Conservation (phyloP, 2,329 filamentous ascomycete species). For the Lasiodiplodia theobromae region DNA sequence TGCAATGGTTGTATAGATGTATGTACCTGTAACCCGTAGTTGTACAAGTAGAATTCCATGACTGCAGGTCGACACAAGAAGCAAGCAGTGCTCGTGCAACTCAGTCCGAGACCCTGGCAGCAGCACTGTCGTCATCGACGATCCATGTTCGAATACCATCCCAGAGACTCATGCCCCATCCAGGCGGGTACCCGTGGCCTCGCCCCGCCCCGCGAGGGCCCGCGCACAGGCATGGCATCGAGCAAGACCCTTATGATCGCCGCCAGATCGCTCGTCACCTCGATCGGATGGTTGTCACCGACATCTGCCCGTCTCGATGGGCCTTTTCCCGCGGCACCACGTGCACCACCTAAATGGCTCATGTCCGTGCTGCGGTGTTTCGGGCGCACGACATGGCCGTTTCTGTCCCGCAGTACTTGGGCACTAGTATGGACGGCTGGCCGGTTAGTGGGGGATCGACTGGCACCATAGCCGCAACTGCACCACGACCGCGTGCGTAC, state of each 20-base stretch:
- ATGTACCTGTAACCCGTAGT: conserved; percentile 15
- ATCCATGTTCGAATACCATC: conserved; percentile 6
- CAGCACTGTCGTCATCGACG: conserved; percentile 17
- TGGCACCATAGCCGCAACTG: background rate
- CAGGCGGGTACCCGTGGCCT: background rate
- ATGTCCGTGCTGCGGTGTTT: conserved; percentile 3
- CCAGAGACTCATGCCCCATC: background rate
- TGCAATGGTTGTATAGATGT: background rate
- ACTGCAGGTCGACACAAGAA: conserved; percentile 5
- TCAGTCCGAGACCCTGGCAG: background rate
- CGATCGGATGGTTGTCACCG: conserved; percentile 6
- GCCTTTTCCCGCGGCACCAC: conserved; percentile 9
- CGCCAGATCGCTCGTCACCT: conserved; percentile 11
- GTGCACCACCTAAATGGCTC: conserved; percentile 16
- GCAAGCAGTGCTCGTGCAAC: background rate
- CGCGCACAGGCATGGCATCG: conserved; percentile 21
- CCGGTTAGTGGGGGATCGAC: background rate
- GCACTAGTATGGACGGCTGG: background rate
- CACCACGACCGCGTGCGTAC: background rate
- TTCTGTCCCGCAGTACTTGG: conserved; percentile 6
- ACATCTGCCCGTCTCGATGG: background rate
- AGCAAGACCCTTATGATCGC: conserved; percentile 24
- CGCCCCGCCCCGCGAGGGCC: conserved; percentile 7
- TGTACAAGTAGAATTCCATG: background rate
- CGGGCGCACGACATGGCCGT: conserved; percentile 9